Conservation (phyloP, 1,284 basidiomycete species). For the Apiotrichum montevideense region DNA sequence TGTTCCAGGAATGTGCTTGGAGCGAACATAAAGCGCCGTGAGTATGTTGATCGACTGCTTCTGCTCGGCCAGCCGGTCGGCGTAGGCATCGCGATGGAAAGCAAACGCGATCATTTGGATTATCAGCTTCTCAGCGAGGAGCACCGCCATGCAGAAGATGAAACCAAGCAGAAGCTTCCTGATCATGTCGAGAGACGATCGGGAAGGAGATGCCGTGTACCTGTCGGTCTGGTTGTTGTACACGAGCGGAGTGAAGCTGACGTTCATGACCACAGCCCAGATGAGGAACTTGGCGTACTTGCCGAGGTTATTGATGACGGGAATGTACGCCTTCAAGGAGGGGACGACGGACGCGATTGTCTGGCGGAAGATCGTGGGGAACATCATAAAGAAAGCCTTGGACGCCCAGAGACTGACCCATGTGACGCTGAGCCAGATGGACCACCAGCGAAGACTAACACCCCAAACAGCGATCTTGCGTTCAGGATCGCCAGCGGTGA, state of each 20-base stretch:
- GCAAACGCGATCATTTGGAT: slow-evolving; percentile 73
- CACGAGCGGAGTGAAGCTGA: slow-evolving; percentile 64
- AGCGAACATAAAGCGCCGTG: slow-evolving; percentile 71
- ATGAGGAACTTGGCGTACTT: slow-evolving; percentile 60
- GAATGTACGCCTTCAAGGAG: slow-evolving; percentile 63
- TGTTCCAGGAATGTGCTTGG: slow-evolving; percentile 63
- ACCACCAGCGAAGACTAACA: slow-evolving; percentile 63
- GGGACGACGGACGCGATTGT: slow-evolving; percentile 70
- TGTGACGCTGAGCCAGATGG: slow-evolving; percentile 70
- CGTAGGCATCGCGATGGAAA: slow-evolving; percentile 84
- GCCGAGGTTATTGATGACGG: slow-evolving; percentile 64
- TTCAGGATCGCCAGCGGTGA: slow-evolving; percentile 40
- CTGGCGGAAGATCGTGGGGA: slow-evolving; percentile 56
- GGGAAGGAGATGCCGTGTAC: too few species aligned
- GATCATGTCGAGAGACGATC: slow-evolving; percentile 26
- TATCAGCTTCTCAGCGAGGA: slow-evolving; percentile 75
- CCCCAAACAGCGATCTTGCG: slow-evolving; percentile 44
- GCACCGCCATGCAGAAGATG: slow-evolving; percentile 63
- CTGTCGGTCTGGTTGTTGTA: slow-evolving; percentile 19
- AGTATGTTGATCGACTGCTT: slow-evolving; percentile 71
- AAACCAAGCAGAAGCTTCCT: slow-evolving; percentile 58
- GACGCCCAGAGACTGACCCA: slow-evolving; percentile 85
- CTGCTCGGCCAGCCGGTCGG: slow-evolving; percentile 77
- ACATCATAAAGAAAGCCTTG: slow-evolving; percentile 59
- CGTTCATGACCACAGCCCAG: slow-evolving; percentile 64